A percentile compares a stretch with the other conserved stretches of the same genome.
phyloP scores from a whole-genome alignment of 768 basidiomycete genomes.

The Tricholoma bakamatsutake region DNA sequence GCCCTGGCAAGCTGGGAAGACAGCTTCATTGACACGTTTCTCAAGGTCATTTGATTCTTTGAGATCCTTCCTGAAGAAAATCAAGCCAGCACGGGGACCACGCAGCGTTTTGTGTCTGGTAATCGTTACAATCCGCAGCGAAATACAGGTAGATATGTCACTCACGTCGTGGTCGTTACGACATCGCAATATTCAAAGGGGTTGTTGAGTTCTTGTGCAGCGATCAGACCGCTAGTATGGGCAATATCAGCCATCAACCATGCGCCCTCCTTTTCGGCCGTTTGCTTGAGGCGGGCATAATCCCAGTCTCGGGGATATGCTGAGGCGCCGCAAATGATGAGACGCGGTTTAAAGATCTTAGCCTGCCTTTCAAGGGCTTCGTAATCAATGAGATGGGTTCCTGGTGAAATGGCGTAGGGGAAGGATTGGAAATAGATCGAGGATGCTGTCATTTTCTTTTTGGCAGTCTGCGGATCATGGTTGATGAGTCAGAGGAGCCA shows the following conservation, averaged over 20 bases:
- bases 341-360: slow-evolving; percentile 89
- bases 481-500: slow-evolving; percentile 6
- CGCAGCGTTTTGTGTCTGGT: slow-evolving; percentile 94
- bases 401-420: slow-evolving; percentile 81
- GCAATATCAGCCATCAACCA: slow-evolving; percentile 97
- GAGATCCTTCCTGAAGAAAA: slow-evolving; percentile 96
- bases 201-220: slow-evolving; percentile 82
- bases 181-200: slow-evolving; percentile 97
- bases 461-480: slow-evolving; percentile 64
- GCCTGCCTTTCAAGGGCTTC: slow-evolving; percentile 74
- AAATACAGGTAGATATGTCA: slow-evolving; percentile 5
- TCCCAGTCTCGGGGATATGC: slow-evolving; percentile 99
- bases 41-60: slow-evolving; percentile 81
- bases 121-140: neutral
- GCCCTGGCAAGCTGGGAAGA: slow-evolving; percentile 99
- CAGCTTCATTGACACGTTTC: slow-evolving; percentile 95
- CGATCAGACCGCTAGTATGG: slow-evolving; percentile 93
- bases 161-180: slow-evolving; percentile 94
- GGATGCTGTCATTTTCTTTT: slow-evolving; percentile 99
- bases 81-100: slow-evolving; percentile 93
- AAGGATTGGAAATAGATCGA: slow-evolving; percentile 99
- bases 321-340: slow-evolving; percentile 96
- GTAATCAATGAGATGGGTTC: slow-evolving; percentile 90
- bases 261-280: slow-evolving; percentile 82
- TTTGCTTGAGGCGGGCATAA: slow-evolving; percentile 76